Conservation (phyloP, 108 stramenopile genomes). For the Asterionellopsis glacialis region DNA sequence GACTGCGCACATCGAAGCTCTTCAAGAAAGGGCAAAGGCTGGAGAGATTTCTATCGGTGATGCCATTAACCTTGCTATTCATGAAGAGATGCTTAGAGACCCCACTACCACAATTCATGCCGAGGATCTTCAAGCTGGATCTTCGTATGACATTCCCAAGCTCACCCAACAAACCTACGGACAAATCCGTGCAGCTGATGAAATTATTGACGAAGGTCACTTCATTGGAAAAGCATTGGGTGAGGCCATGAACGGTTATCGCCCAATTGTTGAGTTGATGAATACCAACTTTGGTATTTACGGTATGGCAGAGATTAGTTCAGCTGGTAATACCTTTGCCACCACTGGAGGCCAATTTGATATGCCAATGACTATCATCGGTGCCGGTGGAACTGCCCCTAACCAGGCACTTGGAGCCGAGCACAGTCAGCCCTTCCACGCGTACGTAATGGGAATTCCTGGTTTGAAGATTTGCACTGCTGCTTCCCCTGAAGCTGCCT, state of each 20-base stretch:
- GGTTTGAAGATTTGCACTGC: slow-evolving; percentile 98
- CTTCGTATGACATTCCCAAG: slow-evolving; percentile 97
- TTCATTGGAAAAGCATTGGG: slow-evolving; percentile 99
- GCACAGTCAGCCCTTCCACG: slow-evolving; percentile 98
- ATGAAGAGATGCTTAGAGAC: slow-evolving; percentile 99
- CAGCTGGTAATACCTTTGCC: slow-evolving; percentile 97
- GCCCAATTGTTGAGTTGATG: slow-evolving; percentile 98
- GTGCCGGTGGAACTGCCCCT: slow-evolving; percentile 97
- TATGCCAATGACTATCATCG: slow-evolving; percentile 99
- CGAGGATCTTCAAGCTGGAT: slow-evolving; percentile 97
- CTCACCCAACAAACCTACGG: slow-evolving; percentile 97
- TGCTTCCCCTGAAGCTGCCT: slow-evolving; percentile 93
- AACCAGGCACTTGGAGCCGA: slow-evolving; percentile 98
- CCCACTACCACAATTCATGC: slow-evolving; percentile 97
- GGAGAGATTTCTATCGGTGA: slow-evolving; percentile 96
- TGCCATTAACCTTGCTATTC: slow-evolving; percentile 97
- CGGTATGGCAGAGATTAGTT: slow-evolving; percentile 96
- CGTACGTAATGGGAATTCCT: slow-evolving; percentile 99
- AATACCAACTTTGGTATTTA: slow-evolving; percentile 99
- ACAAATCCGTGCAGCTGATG: slow-evolving; percentile 91
- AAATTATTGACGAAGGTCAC: slow-evolving; percentile 99
- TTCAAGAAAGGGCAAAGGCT: slow-evolving; percentile 78
- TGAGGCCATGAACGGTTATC: slow-evolving; percentile 97
- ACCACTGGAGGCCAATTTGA: slow-evolving; percentile 97
- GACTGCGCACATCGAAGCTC: slow-evolving; percentile 63